Evolutionary conservation across 2,329 filamentous ascomycete genomes (phyloP).

Genomic region (Penicillium sp.): DNA sequence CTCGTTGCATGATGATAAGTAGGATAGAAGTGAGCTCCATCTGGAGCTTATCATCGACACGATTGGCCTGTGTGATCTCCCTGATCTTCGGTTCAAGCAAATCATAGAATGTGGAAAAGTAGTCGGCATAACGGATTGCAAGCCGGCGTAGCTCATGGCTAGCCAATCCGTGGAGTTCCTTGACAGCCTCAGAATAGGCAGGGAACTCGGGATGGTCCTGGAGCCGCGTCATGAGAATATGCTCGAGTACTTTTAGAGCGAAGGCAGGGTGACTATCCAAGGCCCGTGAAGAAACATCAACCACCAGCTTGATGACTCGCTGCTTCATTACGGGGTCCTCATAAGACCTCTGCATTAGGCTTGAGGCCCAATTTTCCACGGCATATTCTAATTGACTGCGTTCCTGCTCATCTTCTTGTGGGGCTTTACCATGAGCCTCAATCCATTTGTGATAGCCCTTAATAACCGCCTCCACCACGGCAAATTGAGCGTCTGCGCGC

Average conservation of each 20-base stretch:
- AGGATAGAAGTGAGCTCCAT: slow-evolving; percentile 87
- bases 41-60: slow-evolving; percentile 75
- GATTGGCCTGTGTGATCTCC: slow-evolving; percentile 71
- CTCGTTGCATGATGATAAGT: slow-evolving; percentile 92
- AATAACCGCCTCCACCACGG: slow-evolving; percentile 81
- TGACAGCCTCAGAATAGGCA: slow-evolving; percentile 82
- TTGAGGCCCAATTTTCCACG: slow-evolving; percentile 44
- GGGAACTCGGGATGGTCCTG: slow-evolving; percentile 68
- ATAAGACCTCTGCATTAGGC: slow-evolving; percentile 41
- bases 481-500: slow-evolving; percentile 83
- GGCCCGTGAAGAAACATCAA: slow-evolving; percentile 79
- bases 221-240: slow-evolving; percentile 84
- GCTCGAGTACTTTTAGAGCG: slow-evolving; percentile 85
- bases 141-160: slow-evolving; percentile 86
- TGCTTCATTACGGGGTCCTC: slow-evolving; percentile 79
- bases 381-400: slow-evolving; percentile 38
- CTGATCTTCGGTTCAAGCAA: slow-evolving; percentile 80
- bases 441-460: slow-evolving; percentile 89
- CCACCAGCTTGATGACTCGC: slow-evolving; percentile 75
- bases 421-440: slow-evolving; percentile 50
- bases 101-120: slow-evolving; percentile 84
- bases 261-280: slow-evolving; percentile 75
- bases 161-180: slow-evolving; percentile 80
- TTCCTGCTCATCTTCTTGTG: slow-evolving; percentile 50
- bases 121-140: slow-evolving; percentile 86